Conservation (phyloP, 306 rosid genomes). For the Bauhinia variegata region DNA sequence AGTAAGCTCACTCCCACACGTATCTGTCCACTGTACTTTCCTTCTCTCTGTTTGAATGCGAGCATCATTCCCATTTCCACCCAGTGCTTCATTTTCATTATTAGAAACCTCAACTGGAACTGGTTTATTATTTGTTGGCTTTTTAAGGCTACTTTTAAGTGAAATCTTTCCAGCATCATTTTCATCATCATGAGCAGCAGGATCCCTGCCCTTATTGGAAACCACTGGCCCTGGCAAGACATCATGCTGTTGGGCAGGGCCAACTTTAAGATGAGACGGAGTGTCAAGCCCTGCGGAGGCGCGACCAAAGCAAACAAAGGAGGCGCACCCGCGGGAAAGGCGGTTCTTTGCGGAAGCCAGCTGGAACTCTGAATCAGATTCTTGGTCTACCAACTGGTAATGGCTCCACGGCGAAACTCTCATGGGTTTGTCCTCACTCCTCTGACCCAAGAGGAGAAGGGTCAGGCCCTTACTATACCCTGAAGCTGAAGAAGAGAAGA, state of each 20-base stretch:
- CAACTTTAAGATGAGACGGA: slow-evolving; percentile 84
- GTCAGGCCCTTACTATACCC: slow-evolving; percentile 96
- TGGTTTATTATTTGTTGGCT: slow-evolving; percentile 44
- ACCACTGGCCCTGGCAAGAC: slow-evolving; percentile 54
- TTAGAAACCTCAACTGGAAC: slow-evolving; percentile 47
- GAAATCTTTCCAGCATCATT: slow-evolving; percentile 50
- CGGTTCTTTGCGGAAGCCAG: slow-evolving; percentile 91
- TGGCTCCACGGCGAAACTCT: slow-evolving; percentile 98
- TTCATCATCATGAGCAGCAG: slow-evolving; percentile 45
- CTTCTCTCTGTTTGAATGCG: slow-evolving; percentile 63
- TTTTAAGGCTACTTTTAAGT: slow-evolving; percentile 87
- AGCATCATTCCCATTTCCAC: slow-evolving; percentile 45
- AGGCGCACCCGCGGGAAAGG: slow-evolving; percentile 82
- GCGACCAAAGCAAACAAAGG: slow-evolving; percentile 95
- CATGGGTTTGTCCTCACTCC: slow-evolving; percentile 93
- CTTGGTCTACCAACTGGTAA: slow-evolving; percentile 96
- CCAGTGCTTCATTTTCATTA: slow-evolving; percentile 48
- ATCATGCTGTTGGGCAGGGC: slow-evolving; percentile 82
- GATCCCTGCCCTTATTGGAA: slow-evolving; percentile 62
- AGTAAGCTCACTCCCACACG: slow-evolving; percentile 81
- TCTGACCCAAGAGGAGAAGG: slow-evolving; percentile 93
- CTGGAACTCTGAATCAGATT: slow-evolving; percentile 87
- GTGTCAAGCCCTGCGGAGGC: slow-evolving; percentile 82
- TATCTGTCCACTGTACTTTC: slow-evolving; percentile 96
- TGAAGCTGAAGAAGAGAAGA: slow-evolving; percentile 97